A percentile compares a stretch with the other conserved stretches of the same genome.
phyloP scores from a whole-genome alignment of 2,329 filamentous ascomycete genomes.

The Fonsecaea monophora region DNA sequence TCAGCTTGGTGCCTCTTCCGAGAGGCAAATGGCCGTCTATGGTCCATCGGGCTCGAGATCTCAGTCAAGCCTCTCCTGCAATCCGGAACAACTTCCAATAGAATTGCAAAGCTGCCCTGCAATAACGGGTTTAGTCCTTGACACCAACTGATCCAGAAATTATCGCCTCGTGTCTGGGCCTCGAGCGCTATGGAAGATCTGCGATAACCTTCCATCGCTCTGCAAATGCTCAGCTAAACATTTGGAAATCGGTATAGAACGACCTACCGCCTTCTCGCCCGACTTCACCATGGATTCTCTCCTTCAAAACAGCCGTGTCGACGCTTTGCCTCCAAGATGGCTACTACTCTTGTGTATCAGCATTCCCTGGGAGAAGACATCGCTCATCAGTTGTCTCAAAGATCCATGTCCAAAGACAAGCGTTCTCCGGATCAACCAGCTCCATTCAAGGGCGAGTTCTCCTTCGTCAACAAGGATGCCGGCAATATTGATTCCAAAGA shows the following conservation, averaged over 20 bases:
- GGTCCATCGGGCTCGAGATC: constrained; percentile 15
- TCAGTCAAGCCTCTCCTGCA: neutral
- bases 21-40: neutral
- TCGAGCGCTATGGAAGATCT: constrained; percentile 16
- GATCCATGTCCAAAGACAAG: constrained; percentile 35
- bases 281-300: constrained; percentile 21
- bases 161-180: constrained; percentile 16
- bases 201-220: constrained; percentile 23
- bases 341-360: constrained; percentile 29
- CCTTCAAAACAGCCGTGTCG: constrained; percentile 26
- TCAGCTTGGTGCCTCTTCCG: constrained; percentile 4
- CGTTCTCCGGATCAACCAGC: constrained; percentile 31
- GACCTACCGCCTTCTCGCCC: constrained; percentile 28
- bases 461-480: constrained; percentile 41
- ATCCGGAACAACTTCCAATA: constrained; percentile 12
- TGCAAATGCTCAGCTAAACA: constrained; percentile 36
- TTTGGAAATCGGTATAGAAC: constrained; percentile 35
- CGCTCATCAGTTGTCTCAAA: constrained; percentile 9
- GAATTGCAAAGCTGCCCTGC: constrained; percentile 22
- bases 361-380: constrained; percentile 12
- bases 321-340: constrained; percentile 19
- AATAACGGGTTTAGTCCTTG: constrained; percentile 27
- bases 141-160: constrained; percentile 8
- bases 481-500: constrained; percentile 40
- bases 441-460: constrained; percentile 39